These are phyloP conservation scores for Raffaelea albimanens DNA, from an alignment of 2,329 filamentous ascomycete species.

Conservation along the genomic window DNA sequence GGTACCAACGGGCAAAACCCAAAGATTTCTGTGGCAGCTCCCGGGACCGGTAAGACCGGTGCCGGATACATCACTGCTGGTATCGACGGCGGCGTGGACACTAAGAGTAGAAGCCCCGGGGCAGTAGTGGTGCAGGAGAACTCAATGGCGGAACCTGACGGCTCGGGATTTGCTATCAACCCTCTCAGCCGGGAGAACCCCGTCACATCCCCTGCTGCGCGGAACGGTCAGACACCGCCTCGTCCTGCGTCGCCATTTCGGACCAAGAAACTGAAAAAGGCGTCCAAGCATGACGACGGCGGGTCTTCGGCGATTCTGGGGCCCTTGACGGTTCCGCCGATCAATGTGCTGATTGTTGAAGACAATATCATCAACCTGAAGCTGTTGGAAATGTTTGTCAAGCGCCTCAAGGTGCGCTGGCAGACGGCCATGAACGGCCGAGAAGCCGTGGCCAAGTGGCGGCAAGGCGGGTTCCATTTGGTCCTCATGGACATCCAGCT, in stretches of 20 bases:
- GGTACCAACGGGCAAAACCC: neutral
- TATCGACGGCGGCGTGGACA: neutral
- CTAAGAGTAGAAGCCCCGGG: neutral
- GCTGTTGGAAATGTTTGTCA: constrained; percentile 90
- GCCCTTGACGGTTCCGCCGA: constrained; percentile 81
- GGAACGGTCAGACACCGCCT: constrained; percentile 38
- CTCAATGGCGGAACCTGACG: neutral
- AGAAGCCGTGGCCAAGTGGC: constrained; percentile 91
- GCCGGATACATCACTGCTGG: neutral
- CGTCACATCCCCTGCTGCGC: neutral
- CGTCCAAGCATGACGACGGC: constrained; percentile 15
- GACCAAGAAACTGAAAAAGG: constrained; percentile 45
- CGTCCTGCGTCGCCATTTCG: constrained; percentile 30
- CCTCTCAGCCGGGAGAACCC: no score
- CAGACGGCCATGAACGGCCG: constrained; percentile 93
- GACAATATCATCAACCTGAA: constrained; percentile 97
- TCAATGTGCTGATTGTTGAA: constrained; percentile 95
- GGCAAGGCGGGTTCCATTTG: constrained; percentile 82
- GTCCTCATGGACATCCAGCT: constrained; percentile 98
- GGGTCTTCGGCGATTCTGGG: constrained; percentile 45
- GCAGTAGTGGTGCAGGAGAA: neutral
- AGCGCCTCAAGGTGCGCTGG: constrained; percentile 90
- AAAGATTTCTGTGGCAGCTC: neutral
- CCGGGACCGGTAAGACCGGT: neutral
- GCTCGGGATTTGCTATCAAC: neutral